Percentiles rank a stretch among this genome's conserved stretches.
These are phyloP conservation scores for Amphicarpaea edgeworthii DNA, from an alignment of 306 rosid species.

Conservation along the genomic window DNA sequence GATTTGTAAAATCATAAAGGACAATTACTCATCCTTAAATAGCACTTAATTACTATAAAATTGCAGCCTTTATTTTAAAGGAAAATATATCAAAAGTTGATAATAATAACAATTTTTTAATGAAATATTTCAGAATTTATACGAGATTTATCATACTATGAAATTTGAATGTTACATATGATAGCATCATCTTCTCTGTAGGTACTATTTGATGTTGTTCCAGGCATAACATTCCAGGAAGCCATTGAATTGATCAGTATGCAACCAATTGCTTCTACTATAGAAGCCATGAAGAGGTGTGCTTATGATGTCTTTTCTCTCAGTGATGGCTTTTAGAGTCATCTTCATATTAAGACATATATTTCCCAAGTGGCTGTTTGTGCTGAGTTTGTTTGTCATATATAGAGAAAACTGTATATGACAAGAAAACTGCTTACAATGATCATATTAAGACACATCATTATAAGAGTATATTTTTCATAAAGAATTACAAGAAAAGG, in stretches of 20 bases:
- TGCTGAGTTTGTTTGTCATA: slow-evolving; percentile 26
- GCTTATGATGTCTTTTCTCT: slow-evolving; percentile 40
- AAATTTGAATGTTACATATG: slow-evolving; percentile 42
- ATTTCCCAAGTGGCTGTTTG: slow-evolving; percentile 37
- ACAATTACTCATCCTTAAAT: slow-evolving; percentile 31
- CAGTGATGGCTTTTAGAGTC: slow-evolving; percentile 14
- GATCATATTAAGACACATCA: slow-evolving; percentile 23
- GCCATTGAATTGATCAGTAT: slow-evolving; percentile 84
- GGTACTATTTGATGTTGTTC: slow-evolving; percentile 99
- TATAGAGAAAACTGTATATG: too few species aligned
- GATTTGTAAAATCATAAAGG: slow-evolving; percentile 30
- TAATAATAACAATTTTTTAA: neutral
- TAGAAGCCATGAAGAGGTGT: slow-evolving; percentile 84
- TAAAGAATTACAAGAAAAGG: slow-evolving; percentile 10
- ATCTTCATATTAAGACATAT: slow-evolving; percentile 20
- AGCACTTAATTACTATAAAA: slow-evolving; percentile 3
- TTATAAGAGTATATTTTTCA: neutral
- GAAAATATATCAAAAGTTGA: slow-evolving; percentile 23
- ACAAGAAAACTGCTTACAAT: too few species aligned
- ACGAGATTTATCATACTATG: slow-evolving; percentile 35
- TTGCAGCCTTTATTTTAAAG: slow-evolving; percentile 21
- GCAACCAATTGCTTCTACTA: slow-evolving; percentile 87
- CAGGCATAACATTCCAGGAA: slow-evolving; percentile 89
- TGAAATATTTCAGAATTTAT: slow-evolving; percentile 35
- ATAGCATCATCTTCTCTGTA: slow-evolving; percentile 53